A percentile compares a stretch with the other conserved stretches of the same genome.
Conservation (phyloP, 2,329 filamentous ascomycete genomes). For the Botrytis deweyae region DNA sequence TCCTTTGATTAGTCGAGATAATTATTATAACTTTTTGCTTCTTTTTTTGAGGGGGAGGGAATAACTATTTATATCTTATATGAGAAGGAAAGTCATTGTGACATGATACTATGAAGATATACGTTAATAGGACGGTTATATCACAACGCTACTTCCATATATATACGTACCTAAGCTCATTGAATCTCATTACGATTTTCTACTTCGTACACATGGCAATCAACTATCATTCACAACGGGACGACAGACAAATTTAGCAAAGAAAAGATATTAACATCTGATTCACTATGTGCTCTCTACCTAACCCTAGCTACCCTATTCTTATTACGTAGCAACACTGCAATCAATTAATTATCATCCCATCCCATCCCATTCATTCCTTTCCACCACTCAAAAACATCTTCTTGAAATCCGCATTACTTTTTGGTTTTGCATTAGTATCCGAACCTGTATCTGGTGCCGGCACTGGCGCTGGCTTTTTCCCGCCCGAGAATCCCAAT, state of each 20-base stretch:
- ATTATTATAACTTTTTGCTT: too few species aligned
- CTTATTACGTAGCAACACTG: too few species aligned
- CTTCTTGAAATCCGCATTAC: conserved; percentile 58
- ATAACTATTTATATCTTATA: too few species aligned
- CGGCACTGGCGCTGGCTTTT: background rate
- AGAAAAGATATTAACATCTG: conserved; percentile 8
- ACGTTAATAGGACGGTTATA: too few species aligned
- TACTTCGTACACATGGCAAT: background rate
- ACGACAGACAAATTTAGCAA: background rate
- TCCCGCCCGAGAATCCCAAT: conserved; percentile 35
- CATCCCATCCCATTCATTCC: conserved; percentile 20
- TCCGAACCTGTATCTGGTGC: conserved; percentile 17
- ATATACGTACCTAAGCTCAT: background rate
- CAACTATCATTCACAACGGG: background rate
- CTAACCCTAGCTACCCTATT: background rate
- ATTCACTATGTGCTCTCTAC: conserved; percentile 6
- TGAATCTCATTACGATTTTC: background rate
- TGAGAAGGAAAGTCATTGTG: too few species aligned
- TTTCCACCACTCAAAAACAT: conserved; percentile 38
- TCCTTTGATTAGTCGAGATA: too few species aligned
- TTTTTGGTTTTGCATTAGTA: conserved; percentile 42
- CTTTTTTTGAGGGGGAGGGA: too few species aligned
- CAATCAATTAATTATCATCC: background rate
- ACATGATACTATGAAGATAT: too few species aligned
- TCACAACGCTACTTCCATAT: too few species aligned